Evolutionary conservation across 768 basidiomycete genomes (phyloP), one percentile per base, ranked within the genome.

Genomic region (Mycena rebaudengoi): DNA sequence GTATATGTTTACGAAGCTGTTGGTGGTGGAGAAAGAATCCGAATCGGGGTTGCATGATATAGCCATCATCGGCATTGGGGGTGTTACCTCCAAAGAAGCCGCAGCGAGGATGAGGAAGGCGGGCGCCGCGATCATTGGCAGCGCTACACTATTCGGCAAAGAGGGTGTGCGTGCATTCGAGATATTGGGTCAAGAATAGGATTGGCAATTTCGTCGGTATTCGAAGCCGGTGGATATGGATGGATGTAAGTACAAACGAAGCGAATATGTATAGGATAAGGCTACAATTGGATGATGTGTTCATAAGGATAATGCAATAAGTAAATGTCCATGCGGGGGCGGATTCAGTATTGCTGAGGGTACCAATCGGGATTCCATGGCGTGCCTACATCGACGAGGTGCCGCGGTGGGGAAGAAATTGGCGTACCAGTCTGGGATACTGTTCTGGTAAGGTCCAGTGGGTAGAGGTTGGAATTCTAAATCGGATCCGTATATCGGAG

Each of bases 1-100:
- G 29, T 82, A 82, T 68, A 80, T 85, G 18, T 89, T 95, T 71
- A 73, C 82, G 14, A 76, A 75, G 39, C 73, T 93, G 43, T 77
- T 94, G 50, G 73, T 74, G 18, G 65, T 74, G 25, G 73, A 77
- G 33, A n/a, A n/a, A n/a, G 72, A 73, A 46, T 79, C 79, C 26
- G 56, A 67, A 50, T 76, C 73, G 4, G 80, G 79, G 0, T 68
- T 93, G 37, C 73, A 73, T 28, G 69, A 77, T 3, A 84, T 94
- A 56, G 78, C 79, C 50, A 79, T 95, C 56, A 85, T 96, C 45
- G 95, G 94, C 2, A 89, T 91, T n/a, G 94, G 95, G 1, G 94
- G 94, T 6, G 92, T 94, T 18, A 88, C 85, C 2, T 84, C 85
- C 21, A 76, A 79, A 6, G 89, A 78, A 21, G 88, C 86, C 2